Conservation (phyloP, 192 early-diverging fungal genomes). For the Chytriomyces confervae region DNA sequence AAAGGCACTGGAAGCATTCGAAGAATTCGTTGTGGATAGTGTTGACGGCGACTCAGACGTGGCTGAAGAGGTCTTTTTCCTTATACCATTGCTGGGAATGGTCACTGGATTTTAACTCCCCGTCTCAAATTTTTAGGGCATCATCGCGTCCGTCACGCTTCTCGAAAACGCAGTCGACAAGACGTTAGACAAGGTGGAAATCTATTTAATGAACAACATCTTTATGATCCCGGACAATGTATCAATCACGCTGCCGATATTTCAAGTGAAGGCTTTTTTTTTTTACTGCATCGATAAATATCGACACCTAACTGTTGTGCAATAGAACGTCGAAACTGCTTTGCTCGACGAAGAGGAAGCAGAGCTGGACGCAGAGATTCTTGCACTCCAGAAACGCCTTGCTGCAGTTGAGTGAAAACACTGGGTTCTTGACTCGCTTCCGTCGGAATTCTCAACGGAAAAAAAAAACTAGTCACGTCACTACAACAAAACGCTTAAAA, state of each 20-base stretch:
- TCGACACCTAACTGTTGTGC: neutral
- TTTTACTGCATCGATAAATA: neutral
- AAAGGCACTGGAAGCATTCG: conserved; percentile 65
- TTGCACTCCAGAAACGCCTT: neutral
- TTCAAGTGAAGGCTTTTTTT: conserved; percentile 46
- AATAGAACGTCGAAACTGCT: neutral
- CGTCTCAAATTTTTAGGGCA: conserved; percentile 50
- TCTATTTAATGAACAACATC: conserved; percentile 76
- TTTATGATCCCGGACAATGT: conserved; percentile 71
- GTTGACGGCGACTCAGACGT: conserved; percentile 47
- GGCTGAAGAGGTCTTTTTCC: conserved; percentile 4
- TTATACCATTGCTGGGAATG: neutral
- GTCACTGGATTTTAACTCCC: neutral
- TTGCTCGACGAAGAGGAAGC: conserved; percentile 25
- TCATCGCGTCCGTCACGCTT: conserved; percentile 77
- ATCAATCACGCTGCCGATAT: conserved; percentile 58
- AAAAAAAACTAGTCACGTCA: conserved; percentile 1
- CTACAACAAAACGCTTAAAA: conserved; percentile 6
- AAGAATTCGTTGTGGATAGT: conserved; percentile 70
- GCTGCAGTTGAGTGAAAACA: neutral
- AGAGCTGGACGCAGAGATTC: conserved; percentile 34
- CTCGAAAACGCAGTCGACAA: conserved; percentile 80
- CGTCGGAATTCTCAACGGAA: neutral
- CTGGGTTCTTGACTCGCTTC: neutral
- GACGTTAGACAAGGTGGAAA: conserved; percentile 83